phyloP scores from a whole-genome alignment of 129 eudicot genomes.

The Artemisia tridentata region DNA sequence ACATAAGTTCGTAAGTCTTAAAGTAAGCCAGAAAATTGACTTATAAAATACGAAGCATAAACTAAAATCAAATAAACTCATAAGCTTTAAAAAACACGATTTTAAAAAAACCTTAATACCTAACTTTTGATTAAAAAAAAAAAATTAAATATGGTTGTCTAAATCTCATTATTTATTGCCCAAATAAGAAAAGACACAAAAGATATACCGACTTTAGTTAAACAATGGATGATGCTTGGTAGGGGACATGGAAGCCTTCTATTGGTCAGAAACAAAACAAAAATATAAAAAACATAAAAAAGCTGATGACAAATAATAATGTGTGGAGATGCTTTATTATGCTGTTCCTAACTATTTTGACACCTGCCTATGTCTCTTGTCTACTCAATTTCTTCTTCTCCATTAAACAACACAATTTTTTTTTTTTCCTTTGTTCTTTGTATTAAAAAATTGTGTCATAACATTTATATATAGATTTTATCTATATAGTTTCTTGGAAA shows the following conservation, averaged over 20 bases:
- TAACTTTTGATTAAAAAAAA: background rate
- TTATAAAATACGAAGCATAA: too few species aligned
- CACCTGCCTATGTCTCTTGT: constrained; percentile 38
- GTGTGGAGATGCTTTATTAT: constrained; percentile 67
- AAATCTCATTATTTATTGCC: constrained; percentile 29
- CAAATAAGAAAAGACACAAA: constrained; percentile 15
- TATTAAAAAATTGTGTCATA: constrained; percentile 31
- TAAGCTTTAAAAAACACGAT: background rate
- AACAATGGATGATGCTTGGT: constrained; percentile 32
- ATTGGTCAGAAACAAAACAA: constrained; percentile 40
- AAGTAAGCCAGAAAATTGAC: too few species aligned
- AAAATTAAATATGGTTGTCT: background rate
- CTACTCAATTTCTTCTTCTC: constrained; percentile 34
- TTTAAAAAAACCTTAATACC: background rate
- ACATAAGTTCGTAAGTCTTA: too few species aligned
- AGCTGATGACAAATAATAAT: constrained; percentile 35
- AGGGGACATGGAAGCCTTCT: constrained; percentile 33
- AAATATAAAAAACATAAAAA: constrained; percentile 19
- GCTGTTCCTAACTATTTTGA: constrained; percentile 23
- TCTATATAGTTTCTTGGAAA: constrained; percentile 5
- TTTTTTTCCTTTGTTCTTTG: background rate
- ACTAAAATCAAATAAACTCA: too few species aligned
- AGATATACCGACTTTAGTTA: constrained; percentile 30
- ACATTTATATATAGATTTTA: constrained; percentile 39
- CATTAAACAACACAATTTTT: constrained; percentile 1